Evolutionary conservation across 1,284 basidiomycete species (phyloP).

Genomic region (Cerrena zonata): DNA sequence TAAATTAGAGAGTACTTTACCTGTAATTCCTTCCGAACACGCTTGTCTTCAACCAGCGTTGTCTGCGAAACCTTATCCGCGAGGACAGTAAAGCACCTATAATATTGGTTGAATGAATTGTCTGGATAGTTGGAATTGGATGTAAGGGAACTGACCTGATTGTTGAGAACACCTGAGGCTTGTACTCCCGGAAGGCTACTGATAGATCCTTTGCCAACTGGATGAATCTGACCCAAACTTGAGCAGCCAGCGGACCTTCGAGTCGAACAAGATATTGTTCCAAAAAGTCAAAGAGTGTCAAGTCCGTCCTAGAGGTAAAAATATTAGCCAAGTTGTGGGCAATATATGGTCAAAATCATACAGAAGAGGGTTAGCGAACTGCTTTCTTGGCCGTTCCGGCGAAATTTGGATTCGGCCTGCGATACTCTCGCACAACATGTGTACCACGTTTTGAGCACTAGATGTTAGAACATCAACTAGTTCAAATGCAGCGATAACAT

Average conservation of each 20-base stretch:
- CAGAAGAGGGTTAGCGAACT: constrained; percentile 62
- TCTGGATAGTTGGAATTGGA: background rate
- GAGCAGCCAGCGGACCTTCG: constrained; percentile 84
- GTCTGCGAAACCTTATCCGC: constrained; percentile 85
- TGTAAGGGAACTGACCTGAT: constrained; percentile 51
- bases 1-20: constrained; percentile 38
- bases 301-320: constrained; percentile 48
- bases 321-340: background rate
- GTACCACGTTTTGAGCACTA: constrained; percentile 83
- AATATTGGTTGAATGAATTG: constrained; percentile 11
- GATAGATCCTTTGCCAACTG: constrained; percentile 78
- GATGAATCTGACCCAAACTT: constrained; percentile 83
- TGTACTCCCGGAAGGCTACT: constrained; percentile 56
- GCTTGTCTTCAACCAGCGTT: constrained; percentile 82
- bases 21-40: constrained; percentile 86
- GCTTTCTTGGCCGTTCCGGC: constrained; percentile 52
- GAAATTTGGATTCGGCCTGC: constrained; percentile 46
- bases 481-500: constrained; percentile 64
- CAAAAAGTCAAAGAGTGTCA: constrained; percentile 74
- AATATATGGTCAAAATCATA: constrained; percentile 31
- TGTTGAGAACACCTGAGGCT: constrained; percentile 66
- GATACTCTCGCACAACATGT: constrained; percentile 85
- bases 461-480: constrained; percentile 79
- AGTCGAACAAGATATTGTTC: constrained; percentile 82
- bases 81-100: constrained; percentile 74